Percentiles rank a stretch among this genome's conserved stretches.
phyloP scores from a whole-genome alignment of 140 eudicot genomes.

The Erigeron philadelphicus region DNA sequence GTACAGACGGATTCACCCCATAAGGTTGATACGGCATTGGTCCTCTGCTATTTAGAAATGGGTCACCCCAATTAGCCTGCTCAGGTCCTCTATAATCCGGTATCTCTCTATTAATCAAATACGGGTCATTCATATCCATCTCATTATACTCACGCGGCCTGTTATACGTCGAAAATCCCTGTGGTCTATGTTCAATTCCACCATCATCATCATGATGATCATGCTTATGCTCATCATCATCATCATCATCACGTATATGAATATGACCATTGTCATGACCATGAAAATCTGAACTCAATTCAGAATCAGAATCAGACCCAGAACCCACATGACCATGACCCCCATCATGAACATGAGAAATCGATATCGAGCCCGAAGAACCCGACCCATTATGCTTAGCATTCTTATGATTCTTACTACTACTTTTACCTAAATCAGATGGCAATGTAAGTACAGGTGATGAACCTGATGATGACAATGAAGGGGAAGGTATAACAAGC shows the following conservation, averaged over 20 bases:
- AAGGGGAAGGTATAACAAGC: slow-evolving; percentile 47
- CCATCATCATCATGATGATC: background rate
- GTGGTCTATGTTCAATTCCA: slow-evolving; percentile 10
- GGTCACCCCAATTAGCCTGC: slow-evolving; percentile 23
- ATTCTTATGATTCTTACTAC: background rate
- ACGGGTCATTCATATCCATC: slow-evolving; percentile 23
- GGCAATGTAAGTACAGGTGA: slow-evolving; percentile 82
- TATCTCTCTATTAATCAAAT: slow-evolving; percentile 16
- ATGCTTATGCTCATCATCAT: background rate
- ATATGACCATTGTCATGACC: slow-evolving; percentile 20
- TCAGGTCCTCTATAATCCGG: slow-evolving; percentile 21
- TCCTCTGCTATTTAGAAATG: slow-evolving; percentile 20
- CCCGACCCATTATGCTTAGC: slow-evolving; percentile 22
- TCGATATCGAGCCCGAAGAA: slow-evolving; percentile 40
- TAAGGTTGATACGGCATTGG: slow-evolving; percentile 17
- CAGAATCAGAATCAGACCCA: slow-evolving; percentile 37
- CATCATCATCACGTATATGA: background rate
- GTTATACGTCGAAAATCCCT: slow-evolving; percentile 11
- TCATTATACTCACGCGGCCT: slow-evolving; percentile 11
- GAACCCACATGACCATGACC: slow-evolving; percentile 26
- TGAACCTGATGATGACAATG: slow-evolving; percentile 58
- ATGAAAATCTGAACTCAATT: slow-evolving; percentile 33
- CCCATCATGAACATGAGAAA: slow-evolving; percentile 27
- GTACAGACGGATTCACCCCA: slow-evolving; percentile 23
- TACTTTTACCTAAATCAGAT: slow-evolving; percentile 38